phyloP scores from a whole-genome alignment of 1,139 yeast species.

The Pichia sp. region DNA sequence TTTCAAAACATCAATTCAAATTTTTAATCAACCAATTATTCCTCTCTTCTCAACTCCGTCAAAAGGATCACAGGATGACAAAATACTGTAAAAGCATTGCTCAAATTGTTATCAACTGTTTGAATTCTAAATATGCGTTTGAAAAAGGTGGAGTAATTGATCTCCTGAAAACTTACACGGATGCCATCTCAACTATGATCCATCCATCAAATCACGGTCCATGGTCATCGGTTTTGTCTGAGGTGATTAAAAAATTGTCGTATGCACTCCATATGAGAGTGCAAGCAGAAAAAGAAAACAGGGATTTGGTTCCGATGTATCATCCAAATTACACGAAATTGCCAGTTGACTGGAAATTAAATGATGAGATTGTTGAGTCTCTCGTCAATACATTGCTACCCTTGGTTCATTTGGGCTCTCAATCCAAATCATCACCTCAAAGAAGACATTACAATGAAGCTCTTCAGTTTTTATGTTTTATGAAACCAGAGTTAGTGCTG shows the following conservation, averaged over 20 bases:
- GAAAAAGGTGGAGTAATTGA: slow-evolving; percentile 42
- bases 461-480: slow-evolving; percentile 54
- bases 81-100: slow-evolving; percentile 36
- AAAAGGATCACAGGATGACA: slow-evolving; percentile 16
- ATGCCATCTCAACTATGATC: slow-evolving; percentile 73
- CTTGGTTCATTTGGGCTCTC: slow-evolving; percentile 63
- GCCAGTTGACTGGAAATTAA: slow-evolving; percentile 39
- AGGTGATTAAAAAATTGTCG: slow-evolving; percentile 48
- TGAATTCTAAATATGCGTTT: slow-evolving; percentile 41
- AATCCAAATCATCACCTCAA: slow-evolving; percentile 57
- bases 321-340: slow-evolving; percentile 36
- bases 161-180: slow-evolving; percentile 45
- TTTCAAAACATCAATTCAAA: slow-evolving; percentile 56
- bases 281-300: slow-evolving; percentile 36
- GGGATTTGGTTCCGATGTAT: slow-evolving; percentile 20
- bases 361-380: slow-evolving; percentile 32
- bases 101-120: slow-evolving; percentile 54
- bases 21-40: slow-evolving; percentile 47
- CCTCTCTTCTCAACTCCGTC: slow-evolving; percentile 29
- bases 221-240: slow-evolving; percentile 72
- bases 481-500: slow-evolving; percentile 53
- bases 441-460: slow-evolving; percentile 55
- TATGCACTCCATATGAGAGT: slow-evolving; percentile 53
- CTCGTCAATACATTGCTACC: slow-evolving; percentile 56
- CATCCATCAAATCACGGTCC: slow-evolving; percentile 89